Evolutionary conservation across 2,329 filamentous ascomycete species (phyloP), one percentile per base, ranked within the genome.

Genomic region (Aspergillus melleus): DNA sequence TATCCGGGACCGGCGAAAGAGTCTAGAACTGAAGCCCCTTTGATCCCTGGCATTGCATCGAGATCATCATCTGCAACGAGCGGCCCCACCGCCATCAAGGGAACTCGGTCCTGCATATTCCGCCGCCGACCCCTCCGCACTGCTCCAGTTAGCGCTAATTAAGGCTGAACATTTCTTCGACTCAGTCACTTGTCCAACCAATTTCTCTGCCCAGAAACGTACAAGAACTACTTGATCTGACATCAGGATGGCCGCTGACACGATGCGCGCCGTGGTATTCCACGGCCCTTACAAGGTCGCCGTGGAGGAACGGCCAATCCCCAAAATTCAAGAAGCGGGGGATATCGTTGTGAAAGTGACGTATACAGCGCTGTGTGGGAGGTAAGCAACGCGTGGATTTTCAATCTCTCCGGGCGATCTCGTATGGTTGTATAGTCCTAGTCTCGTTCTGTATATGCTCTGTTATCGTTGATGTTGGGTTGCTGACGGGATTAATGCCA

Each of bases 231-330:
- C 8, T 52, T n/a, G 6, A n/a, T 12, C 10, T 9, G 6, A 52
- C n/a, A 2, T 24, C 9, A 44, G 32, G 29, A 64, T 61, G 10
- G 69, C 70, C 63, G 66, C 70, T 63, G 66, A 74, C 59, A 90
- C 85, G 0, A 96, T 97, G 93, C 90, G 90, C 75, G 92, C 92
- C 30, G 91, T 97, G 30, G 85, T 96, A 57, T 96, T 96, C 79
- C 88, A 94, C 63, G 91, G 89, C 2, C 89, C 90, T 4, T 83
- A 85, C 69, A 87, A 90, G 70, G 83, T 96, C 57, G 88, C 84
- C 0, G 77, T 97, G 57, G 89, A 96, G 77, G 86, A 95, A 61
- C 84, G 91, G 20, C 92, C 92, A 0, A 83, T 94, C 12, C 93
- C 93, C 1, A 84, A 86, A 66, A 83, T 96, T 64, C 81, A 88